Evolutionary conservation across 2,329 filamentous ascomycete species (phyloP).

Genomic region (Ceratocystis variospora): DNA sequence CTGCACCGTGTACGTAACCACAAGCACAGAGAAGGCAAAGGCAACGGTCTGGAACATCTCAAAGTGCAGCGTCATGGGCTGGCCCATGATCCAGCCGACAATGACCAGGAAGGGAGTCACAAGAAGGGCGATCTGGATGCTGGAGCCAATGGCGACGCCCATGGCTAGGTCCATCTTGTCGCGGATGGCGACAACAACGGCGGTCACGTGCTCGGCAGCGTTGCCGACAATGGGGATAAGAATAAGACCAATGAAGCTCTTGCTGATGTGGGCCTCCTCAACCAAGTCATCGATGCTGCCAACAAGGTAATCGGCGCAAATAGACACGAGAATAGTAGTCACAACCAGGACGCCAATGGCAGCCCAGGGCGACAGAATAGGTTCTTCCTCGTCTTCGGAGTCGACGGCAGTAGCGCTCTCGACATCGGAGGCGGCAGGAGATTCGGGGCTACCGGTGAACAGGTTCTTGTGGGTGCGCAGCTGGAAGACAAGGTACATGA

Average conservation of each 20-base stretch:
- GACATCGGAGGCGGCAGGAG: slow-evolving; percentile 18
- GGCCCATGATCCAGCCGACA: slow-evolving; percentile 61
- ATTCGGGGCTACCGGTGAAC: slow-evolving; percentile 44
- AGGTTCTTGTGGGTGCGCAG: slow-evolving; percentile 59
- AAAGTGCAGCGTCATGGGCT: slow-evolving; percentile 66
- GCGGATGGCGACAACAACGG: slow-evolving; percentile 63
- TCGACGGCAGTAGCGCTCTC: slow-evolving; percentile 32
- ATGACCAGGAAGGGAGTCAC: slow-evolving; percentile 71
- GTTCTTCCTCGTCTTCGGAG: slow-evolving; percentile 26
- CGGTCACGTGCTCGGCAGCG: slow-evolving; percentile 68
- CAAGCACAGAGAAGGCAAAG: slow-evolving; percentile 61
- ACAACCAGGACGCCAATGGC: slow-evolving; percentile 53
- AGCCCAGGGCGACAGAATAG: slow-evolving; percentile 47
- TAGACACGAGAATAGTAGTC: slow-evolving; percentile 54
- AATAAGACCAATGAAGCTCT: slow-evolving; percentile 69
- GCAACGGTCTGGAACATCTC: slow-evolving; percentile 79
- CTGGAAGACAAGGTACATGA: slow-evolving; percentile 66
- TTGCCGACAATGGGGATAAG: slow-evolving; percentile 70
- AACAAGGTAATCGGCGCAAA: slow-evolving; percentile 66
- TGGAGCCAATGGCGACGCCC: slow-evolving; percentile 68
- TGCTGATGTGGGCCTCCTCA: slow-evolving; percentile 55
- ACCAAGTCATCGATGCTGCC: slow-evolving; percentile 63
- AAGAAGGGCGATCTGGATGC: slow-evolving; percentile 69
- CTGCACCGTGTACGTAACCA: slow-evolving; percentile 63
- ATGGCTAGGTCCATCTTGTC: slow-evolving; percentile 65